These are phyloP conservation scores for Fusarium armeniacum DNA, from an alignment of 2,329 filamentous ascomycete species.

Conservation along the genomic window DNA sequence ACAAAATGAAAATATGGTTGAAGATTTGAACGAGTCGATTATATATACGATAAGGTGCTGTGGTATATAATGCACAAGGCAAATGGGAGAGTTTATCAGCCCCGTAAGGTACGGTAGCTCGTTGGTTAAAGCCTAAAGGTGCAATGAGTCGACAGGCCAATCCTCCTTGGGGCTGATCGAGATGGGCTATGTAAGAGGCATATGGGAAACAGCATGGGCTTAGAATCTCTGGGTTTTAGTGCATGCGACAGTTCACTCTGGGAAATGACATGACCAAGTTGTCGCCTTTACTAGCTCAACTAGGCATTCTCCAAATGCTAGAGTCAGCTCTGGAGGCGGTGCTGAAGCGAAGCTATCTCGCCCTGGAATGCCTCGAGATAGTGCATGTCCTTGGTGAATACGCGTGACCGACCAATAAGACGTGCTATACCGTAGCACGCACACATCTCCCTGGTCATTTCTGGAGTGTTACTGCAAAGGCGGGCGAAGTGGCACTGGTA, in stretches of 20 bases:
- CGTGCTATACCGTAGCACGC: conserved; percentile 40
- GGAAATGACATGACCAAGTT: conserved; percentile 9
- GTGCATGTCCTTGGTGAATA: conserved; percentile 25
- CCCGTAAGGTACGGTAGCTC: conserved; percentile 3
- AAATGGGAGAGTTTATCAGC: conserved; percentile 3
- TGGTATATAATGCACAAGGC: conserved; percentile 20
- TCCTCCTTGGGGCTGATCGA: conserved; percentile 5
- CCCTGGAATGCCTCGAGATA: conserved; percentile 41
- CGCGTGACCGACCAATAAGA: conserved; percentile 38
- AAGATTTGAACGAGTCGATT: conserved; percentile 5
- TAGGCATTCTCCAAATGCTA: conserved; percentile 26
- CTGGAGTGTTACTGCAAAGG: conserved; percentile 33
- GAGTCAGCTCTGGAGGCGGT: conserved; percentile 40
- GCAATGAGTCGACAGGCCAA: conserved; percentile 9
- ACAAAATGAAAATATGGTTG: conserved; percentile 6
- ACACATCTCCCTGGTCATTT: conserved; percentile 38
- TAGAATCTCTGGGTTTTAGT: not conserved
- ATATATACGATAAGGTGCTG: conserved; percentile 19
- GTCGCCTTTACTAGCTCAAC: conserved; percentile 10
- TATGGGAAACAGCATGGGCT: not conserved
- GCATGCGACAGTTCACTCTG: not conserved
- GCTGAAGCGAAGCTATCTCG: conserved; percentile 18
- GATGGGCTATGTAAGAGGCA: conserved; percentile 12
- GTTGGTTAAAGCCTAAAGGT: conserved; percentile 12
- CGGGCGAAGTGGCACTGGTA: conserved; percentile 36